A percentile compares a stretch with the other conserved stretches of the same genome.
phyloP scores from a whole-genome alignment of 1,284 basidiomycete species.

The Austroboletus rostrupii region DNA sequence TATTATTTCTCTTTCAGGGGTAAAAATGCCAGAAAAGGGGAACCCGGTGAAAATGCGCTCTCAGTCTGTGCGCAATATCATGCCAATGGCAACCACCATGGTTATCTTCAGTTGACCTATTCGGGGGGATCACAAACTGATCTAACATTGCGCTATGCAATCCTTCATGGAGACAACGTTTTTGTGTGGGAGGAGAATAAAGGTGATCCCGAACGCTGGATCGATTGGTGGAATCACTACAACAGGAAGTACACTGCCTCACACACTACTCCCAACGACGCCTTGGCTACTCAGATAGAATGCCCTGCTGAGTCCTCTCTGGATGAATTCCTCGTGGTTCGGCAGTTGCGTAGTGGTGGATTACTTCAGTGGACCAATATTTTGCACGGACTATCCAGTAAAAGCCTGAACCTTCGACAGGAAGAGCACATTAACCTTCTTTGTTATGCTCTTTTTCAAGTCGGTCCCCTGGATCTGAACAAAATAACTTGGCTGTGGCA shows the following conservation, averaged over 20 bases:
- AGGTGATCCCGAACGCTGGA: background rate
- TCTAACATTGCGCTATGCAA: background rate
- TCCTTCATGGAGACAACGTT: background rate
- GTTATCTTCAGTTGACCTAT: too few relatives aligned
- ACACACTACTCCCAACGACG: constrained; percentile 27
- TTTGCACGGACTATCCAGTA: constrained; percentile 34
- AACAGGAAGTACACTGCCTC: background rate
- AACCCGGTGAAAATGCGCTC: background rate
- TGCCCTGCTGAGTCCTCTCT: constrained; percentile 29
- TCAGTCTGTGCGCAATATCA: background rate
- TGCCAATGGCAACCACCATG: background rate
- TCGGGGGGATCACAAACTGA: background rate
- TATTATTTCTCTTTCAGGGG: too few relatives aligned
- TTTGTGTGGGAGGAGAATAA: background rate
- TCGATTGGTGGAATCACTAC: too few relatives aligned
- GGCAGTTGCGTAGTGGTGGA: constrained; percentile 37
- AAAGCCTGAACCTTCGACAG: constrained; percentile 33
- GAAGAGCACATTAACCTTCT: constrained; percentile 38
- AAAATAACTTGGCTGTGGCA: constrained; percentile 29
- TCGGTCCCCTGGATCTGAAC: constrained; percentile 28
- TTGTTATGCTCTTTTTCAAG: constrained; percentile 38
- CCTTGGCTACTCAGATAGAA: constrained; percentile 32
- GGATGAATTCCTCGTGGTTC: background rate
- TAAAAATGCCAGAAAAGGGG: background rate
- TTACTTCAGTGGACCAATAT: constrained; percentile 48